These are phyloP conservation scores for Fraxinus quadrangulata DNA, from an alignment of 257 asterid genomes.

Conservation along the genomic window DNA sequence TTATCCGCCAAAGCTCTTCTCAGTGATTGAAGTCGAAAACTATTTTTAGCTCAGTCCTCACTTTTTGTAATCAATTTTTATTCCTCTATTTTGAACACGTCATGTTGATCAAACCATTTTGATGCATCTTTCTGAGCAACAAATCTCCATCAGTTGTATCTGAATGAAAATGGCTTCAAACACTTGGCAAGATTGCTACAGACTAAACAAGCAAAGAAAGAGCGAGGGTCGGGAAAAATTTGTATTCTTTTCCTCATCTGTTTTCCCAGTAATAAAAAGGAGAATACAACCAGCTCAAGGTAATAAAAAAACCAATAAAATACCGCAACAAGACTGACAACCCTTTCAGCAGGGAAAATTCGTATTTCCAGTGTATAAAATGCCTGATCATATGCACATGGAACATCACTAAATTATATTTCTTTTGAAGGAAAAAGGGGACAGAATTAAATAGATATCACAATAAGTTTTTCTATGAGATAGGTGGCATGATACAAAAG, in stretches of 20 bases:
- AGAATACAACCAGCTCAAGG: background rate
- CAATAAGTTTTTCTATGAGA: conserved; percentile 42
- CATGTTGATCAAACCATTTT: background rate
- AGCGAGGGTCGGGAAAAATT: background rate
- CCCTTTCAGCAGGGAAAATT: background rate
- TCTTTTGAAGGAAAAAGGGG: conserved; percentile 27
- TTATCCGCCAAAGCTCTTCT: conserved; percentile 54
- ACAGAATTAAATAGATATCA: conserved; percentile 24
- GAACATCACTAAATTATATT: conserved; percentile 35
- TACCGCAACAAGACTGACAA: background rate
- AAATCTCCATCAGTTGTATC: background rate
- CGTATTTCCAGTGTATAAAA: background rate
- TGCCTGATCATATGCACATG: conserved; percentile 20
- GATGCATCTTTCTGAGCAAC: background rate
- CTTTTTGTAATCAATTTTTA: background rate
- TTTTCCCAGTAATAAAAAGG: background rate
- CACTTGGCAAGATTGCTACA: background rate
- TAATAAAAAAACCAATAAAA: too few relatives aligned
- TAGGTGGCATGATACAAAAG: conserved; percentile 53
- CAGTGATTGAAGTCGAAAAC: background rate
- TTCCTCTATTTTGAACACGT: background rate
- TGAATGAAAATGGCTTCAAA: background rate
- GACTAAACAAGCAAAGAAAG: background rate
- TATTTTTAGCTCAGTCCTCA: background rate
- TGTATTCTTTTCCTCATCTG: background rate